Evolutionary conservation across 1,284 basidiomycete species (phyloP).

Genomic region (Apiotrichum brassicae): DNA sequence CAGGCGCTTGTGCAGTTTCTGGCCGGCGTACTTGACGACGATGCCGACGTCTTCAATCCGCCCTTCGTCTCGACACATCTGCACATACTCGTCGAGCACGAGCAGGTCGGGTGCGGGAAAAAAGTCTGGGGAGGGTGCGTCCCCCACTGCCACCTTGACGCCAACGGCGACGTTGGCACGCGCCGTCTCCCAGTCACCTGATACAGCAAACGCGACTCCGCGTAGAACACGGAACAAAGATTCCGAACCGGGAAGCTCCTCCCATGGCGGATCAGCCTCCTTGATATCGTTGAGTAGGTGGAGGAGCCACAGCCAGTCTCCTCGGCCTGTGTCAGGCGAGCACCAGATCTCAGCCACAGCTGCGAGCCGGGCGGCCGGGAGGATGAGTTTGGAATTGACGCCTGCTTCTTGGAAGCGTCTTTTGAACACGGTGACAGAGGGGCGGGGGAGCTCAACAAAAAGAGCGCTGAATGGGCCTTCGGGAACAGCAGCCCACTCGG

Average conservation of each 20-base stretch:
- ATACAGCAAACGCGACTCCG: constrained; percentile 2
- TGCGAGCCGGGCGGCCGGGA: not conserved
- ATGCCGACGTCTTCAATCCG: constrained; percentile 1
- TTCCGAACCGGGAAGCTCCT: constrained; percentile 3
- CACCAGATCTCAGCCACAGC: not conserved
- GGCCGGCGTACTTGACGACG: constrained; percentile 1
- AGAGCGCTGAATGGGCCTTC: not conserved
- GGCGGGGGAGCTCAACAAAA: not conserved
- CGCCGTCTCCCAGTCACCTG: constrained; percentile 2
- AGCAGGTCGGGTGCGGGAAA: not conserved
- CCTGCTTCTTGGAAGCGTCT: not conserved
- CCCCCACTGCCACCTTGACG: not conserved
- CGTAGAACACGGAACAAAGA: constrained; percentile 1
- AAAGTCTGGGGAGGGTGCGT: not conserved
- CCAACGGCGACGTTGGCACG: not conserved
- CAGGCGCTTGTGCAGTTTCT: constrained; percentile 7
- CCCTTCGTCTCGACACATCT: not conserved
- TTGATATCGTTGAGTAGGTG: not conserved
- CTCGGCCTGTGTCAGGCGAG: not conserved
- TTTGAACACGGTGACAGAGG: not conserved
- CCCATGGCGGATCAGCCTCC: not conserved
- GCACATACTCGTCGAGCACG: constrained; percentile 4
- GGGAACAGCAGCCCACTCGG: constrained; percentile 2
- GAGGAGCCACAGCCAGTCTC: constrained; percentile 14
- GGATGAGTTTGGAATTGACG: not conserved